Evolutionary conservation across 1,139 yeast genomes (phyloP).

Genomic region (Sugiyamaella pinicola): DNA sequence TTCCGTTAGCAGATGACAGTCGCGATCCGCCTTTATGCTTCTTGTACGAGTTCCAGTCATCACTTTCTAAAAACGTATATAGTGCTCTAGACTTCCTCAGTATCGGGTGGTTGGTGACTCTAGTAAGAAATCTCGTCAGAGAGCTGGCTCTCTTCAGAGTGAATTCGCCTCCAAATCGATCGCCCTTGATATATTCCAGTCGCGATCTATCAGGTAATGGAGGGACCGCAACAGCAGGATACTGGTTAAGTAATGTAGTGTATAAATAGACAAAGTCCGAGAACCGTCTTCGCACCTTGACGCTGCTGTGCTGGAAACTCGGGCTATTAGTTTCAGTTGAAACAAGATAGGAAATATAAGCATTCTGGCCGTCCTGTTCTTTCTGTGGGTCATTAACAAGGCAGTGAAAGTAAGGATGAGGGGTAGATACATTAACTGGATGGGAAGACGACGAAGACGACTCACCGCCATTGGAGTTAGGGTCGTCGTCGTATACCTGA

Average conservation of each 20-base stretch:
- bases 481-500: background rate
- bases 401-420: constrained; percentile 32
- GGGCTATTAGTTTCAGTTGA: constrained; percentile 60
- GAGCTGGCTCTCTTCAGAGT: constrained; percentile 85
- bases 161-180: constrained; percentile 77
- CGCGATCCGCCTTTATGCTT: constrained; percentile 49
- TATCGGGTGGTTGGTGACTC: constrained; percentile 73
- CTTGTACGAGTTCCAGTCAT: constrained; percentile 82
- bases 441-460: constrained; percentile 6
- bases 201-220: constrained; percentile 94
- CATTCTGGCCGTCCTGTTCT: constrained; percentile 78
- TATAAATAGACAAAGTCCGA: constrained; percentile 81
- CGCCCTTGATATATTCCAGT: constrained; percentile 93
- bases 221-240: constrained; percentile 83
- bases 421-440: background rate
- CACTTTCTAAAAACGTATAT: constrained; percentile 74
- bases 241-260: constrained; percentile 72
- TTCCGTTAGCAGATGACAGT: constrained; percentile 25
- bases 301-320: constrained; percentile 47
- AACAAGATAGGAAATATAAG: constrained; percentile 78
- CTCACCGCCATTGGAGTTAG: background rate
- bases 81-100: constrained; percentile 71
- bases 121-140: constrained; percentile 69
- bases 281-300: constrained; percentile 72
- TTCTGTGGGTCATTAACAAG: constrained; percentile 73